These are phyloP conservation scores for Stylonectria norvegica DNA, from an alignment of 2,329 filamentous ascomycete genomes.

Conservation along the genomic window DNA sequence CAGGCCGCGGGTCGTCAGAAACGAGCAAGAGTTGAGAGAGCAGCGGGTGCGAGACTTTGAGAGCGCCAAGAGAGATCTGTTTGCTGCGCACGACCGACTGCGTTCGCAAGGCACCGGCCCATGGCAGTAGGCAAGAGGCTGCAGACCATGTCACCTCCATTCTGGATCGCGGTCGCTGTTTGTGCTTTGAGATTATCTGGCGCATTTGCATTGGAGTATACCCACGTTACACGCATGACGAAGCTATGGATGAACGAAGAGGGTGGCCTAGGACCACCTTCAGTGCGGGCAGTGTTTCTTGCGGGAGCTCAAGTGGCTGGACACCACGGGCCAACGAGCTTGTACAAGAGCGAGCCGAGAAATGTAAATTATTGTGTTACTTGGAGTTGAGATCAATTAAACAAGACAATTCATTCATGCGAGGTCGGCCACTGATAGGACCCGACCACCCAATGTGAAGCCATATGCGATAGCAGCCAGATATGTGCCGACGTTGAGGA, in stretches of 20 bases:
- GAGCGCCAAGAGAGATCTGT: constrained; percentile 46
- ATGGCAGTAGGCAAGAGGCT: constrained; percentile 6
- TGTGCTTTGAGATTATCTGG: too few relatives aligned
- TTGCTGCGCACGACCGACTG: constrained; percentile 34
- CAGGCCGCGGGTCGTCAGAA: constrained; percentile 18
- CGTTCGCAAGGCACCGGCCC: constrained; percentile 4
- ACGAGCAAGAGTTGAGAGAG: constrained; percentile 30
- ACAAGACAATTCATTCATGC: constrained; percentile 12
- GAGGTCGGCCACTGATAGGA: constrained; percentile 43
- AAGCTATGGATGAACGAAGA: constrained; percentile 19
- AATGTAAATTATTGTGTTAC: too few relatives aligned
- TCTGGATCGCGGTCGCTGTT: too few relatives aligned
- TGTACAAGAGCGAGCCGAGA: constrained; percentile 2
- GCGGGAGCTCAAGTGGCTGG: too few relatives aligned
- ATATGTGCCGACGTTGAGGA: constrained; percentile 73
- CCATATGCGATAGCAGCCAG: constrained; percentile 74
- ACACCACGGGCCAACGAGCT: too few relatives aligned
- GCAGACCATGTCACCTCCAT: too few relatives aligned
- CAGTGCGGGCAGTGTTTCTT: too few relatives aligned
- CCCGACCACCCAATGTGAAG: constrained; percentile 62
- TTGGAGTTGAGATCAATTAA: too few relatives aligned
- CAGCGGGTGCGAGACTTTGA: constrained; percentile 41
- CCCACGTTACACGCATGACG: constrained; percentile 22
- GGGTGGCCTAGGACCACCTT: neutral
- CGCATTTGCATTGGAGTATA: constrained; percentile 21